Conservation (phyloP, 768 basidiomycete genomes). For the Suillus hirtellus region DNA sequence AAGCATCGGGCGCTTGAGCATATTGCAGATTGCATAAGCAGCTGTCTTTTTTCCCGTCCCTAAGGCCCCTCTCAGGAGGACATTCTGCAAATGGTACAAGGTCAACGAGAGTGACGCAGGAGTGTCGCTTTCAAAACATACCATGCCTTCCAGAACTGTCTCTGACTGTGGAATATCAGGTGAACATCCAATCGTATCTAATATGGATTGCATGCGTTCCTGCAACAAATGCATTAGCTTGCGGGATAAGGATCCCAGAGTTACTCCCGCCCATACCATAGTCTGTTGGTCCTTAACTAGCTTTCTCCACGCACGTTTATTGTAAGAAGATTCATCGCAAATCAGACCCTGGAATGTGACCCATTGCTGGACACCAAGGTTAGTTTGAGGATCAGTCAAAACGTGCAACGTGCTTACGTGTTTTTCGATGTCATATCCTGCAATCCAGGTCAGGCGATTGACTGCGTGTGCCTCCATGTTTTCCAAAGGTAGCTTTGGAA, state of each 20-base stretch:
- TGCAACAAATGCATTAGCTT: not conserved
- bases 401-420: not conserved
- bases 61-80: not conserved
- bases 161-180: not conserved
- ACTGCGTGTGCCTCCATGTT: not conserved
- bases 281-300: not conserved
- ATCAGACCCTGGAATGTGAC: not conserved
- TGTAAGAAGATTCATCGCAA: not conserved
- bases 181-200: not conserved
- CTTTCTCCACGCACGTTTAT: not conserved
- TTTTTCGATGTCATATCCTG: not conserved
- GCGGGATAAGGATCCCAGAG: not conserved
- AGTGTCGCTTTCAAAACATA: not conserved
- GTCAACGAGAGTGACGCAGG: not conserved
- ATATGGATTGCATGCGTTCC: not conserved
- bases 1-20: not conserved
- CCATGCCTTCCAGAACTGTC: not conserved
- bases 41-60: not conserved
- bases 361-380: not conserved
- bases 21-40: not conserved
- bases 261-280: not conserved
- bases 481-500: not conserved
- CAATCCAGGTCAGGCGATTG: not conserved
- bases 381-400: not conserved
- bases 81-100: not conserved